Conservation (phyloP, 2,329 filamentous ascomycete species). For the Stachybotrys chartarum region DNA sequence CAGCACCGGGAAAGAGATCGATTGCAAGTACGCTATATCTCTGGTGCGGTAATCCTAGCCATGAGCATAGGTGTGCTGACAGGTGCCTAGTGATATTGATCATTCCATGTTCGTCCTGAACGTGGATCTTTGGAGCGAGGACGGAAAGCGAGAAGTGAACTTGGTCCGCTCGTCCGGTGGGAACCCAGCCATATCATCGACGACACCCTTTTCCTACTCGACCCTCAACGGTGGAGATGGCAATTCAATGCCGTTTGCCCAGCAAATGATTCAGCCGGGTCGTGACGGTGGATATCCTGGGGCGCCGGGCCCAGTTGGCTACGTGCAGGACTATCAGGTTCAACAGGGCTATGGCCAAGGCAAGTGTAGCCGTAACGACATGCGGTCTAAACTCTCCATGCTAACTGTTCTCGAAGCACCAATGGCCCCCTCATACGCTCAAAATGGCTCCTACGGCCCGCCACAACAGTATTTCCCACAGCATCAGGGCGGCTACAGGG, state of each 20-base stretch:
- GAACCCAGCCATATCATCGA: constrained; percentile 72
- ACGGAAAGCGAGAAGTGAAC: constrained; percentile 58
- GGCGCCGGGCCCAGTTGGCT: constrained; percentile 19
- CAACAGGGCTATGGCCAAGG: constrained; percentile 24
- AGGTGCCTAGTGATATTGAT: constrained; percentile 24
- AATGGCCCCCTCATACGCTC: constrained; percentile 20
- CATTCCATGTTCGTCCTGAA: constrained; percentile 47
- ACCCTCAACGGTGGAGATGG: constrained; percentile 31
- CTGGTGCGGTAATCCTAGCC: no score
- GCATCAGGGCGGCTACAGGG: constrained; percentile 18
- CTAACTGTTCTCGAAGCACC: background rate
- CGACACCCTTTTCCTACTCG: constrained; percentile 69
- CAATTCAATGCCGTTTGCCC: constrained; percentile 18
- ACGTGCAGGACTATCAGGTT: constrained; percentile 24
- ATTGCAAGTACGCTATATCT: constrained; percentile 58
- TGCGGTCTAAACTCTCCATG: background rate
- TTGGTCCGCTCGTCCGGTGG: constrained; percentile 57
- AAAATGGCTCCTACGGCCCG: constrained; percentile 25
- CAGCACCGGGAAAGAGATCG: constrained; percentile 69
- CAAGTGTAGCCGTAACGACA: constrained; percentile 8
- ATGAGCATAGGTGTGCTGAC: background rate
- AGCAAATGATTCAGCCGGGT: constrained; percentile 28
- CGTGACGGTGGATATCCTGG: constrained; percentile 27
- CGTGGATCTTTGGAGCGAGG: constrained; percentile 62
- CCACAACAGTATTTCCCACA: constrained; percentile 29